Percentiles rank a stretch among this genome's conserved stretches.
Conservation (phyloP, 768 basidiomycete species). For the Heimioporus sp. region DNA sequence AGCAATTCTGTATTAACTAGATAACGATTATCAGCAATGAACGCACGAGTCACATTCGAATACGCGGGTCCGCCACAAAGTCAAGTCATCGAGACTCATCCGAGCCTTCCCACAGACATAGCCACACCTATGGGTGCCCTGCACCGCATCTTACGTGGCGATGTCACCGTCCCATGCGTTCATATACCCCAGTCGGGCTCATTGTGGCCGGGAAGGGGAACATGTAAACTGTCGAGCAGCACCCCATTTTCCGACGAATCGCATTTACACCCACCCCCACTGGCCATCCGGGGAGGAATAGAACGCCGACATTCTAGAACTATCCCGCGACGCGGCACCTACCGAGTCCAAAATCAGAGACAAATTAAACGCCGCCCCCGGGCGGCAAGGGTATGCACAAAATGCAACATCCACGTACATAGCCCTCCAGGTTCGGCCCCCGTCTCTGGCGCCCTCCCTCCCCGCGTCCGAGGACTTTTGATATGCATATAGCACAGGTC, state of each 20-base stretch:
- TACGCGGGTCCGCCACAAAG: no score
- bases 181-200: constrained; percentile 3
- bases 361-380: constrained; percentile 14
- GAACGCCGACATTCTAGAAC: background rate
- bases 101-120: no score
- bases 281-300: no score
- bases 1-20: constrained; percentile 13
- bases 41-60: background rate
- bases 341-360: constrained; percentile 1
- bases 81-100: no score
- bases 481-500: background rate
- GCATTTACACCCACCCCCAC: no score
- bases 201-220: background rate
- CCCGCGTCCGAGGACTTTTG: background rate
- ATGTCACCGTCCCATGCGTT: background rate
- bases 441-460: no score
- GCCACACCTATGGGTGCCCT: background rate
- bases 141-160: constrained; percentile 3
- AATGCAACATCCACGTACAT: constrained; percentile 5
- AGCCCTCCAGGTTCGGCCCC: constrained; percentile 10
- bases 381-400: constrained; percentile 12
- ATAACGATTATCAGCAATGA: background rate
- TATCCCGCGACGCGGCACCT: background rate
- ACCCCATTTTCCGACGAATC: no score
- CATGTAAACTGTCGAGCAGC: background rate